Base-by-base conservation (phyloP, 768 basidiomycete genomes). In the Amanita polypyramis region DNA sequence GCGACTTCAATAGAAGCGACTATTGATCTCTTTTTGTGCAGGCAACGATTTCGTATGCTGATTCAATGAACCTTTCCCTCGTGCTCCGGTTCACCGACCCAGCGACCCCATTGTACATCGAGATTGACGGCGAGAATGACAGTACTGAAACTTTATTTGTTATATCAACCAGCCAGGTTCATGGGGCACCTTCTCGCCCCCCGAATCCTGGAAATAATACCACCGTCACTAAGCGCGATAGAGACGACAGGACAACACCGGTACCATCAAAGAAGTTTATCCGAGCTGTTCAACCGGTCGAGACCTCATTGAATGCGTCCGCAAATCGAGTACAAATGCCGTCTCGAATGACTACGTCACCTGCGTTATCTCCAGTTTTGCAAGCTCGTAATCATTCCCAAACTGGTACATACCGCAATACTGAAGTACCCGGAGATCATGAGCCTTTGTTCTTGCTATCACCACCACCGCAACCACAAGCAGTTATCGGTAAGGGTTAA, bases 41-140 rank as follows among this genome's bases (percentile, higher is more conserved):
- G 88, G 88, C 88, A 5, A 85, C 85, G 1, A 80, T 89, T 47
- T 72, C 80, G 5, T 89, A 81, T 59, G 85, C 86, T 1, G 88
- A 91, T 56, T 75, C 80, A 2, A 77, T 79, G 65, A 67, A 75
- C 9, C 65, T 80, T 32, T 58, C 78, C 4, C 70, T 91, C 17
- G 79, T 83, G 44, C 67, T 92, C 45, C 77, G 80, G 6, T 89
- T 91, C 63, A 89, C 84, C 0, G 78, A 85, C 52, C 78, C 85
- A 2, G 70, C 76, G 11, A 73, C 75, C 9, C 86, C 89, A 8
- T 66, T 92, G n/a, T 85, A 79, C 56, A 82, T 91, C 51, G 79
- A 83, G 43, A 71, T 88, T 34, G 82, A 85, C 57, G 73, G 77
- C 7, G 47, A 49, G 40, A 49, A 42, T 25, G 85, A 90, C 55